Conservation (phyloP, 2,329 filamentous ascomycete genomes). For the Venturia asperata region DNA sequence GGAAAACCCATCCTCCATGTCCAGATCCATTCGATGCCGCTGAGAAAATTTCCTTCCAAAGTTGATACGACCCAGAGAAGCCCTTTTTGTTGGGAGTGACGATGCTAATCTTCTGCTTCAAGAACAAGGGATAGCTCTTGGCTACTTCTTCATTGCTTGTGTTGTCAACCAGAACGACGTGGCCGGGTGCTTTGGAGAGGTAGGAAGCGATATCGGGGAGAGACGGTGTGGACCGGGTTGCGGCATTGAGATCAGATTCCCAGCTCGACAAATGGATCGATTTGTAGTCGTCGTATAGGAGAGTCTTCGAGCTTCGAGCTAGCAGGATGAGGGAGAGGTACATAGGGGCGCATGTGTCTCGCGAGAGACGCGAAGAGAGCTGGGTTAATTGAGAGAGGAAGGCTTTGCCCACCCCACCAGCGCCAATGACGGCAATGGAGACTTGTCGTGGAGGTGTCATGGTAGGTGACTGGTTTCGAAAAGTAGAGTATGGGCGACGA, state of each 20-base stretch:
- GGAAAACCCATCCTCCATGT: constrained; percentile 63
- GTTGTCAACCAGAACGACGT: constrained; percentile 86
- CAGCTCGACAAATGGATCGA: constrained; percentile 56
- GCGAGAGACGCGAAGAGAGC: constrained; percentile 54
- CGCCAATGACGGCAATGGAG: constrained; percentile 50
- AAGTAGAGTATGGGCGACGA: background rate
- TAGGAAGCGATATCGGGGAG: constrained; percentile 68
- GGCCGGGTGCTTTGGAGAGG: constrained; percentile 68
- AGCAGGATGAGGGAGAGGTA: constrained; percentile 77
- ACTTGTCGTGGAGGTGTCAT: constrained; percentile 32
- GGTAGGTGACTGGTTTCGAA: background rate
- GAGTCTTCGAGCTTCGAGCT: constrained; percentile 73
- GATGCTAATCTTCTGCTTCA: constrained; percentile 76
- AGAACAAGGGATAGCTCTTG: constrained; percentile 70
- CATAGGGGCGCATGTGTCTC: constrained; percentile 49
- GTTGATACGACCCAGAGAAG: constrained; percentile 71
- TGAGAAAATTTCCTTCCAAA: constrained; percentile 83
- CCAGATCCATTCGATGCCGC: constrained; percentile 57
- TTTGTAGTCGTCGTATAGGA: constrained; percentile 68
- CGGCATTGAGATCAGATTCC: constrained; percentile 54
- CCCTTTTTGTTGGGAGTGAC: constrained; percentile 99
- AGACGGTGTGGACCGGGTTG: constrained; percentile 57
- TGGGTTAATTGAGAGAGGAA: constrained; percentile 76
- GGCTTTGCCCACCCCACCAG: constrained; percentile 85
- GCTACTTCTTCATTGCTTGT: constrained; percentile 86